Evolutionary conservation across 768 basidiomycete genomes (phyloP).

Genomic region (Tulasnella sp.): DNA sequence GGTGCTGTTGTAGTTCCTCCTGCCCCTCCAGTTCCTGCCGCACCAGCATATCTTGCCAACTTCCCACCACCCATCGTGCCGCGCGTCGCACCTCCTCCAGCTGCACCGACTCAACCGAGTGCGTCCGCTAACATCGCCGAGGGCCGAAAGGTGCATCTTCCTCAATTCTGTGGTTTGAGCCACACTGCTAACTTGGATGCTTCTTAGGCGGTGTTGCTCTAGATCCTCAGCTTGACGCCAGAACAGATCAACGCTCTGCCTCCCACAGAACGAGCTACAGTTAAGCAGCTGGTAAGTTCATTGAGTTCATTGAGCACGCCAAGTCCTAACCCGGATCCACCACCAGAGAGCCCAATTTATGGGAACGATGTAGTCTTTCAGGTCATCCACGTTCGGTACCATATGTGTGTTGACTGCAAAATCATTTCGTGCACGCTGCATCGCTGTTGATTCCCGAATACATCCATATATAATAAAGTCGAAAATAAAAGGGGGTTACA

Average conservation of each 20-base stretch:
- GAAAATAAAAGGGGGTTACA: neutral
- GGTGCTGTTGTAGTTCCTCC: conserved; percentile 26
- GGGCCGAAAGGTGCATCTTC: conserved; percentile 18
- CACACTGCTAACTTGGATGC: conserved; percentile 22
- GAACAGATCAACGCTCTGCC: conserved; percentile 80
- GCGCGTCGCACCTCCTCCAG: conserved; percentile 17
- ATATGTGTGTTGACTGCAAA: neutral
- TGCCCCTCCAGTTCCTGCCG: conserved; percentile 29
- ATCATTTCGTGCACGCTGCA: neutral
- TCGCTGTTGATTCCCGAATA: neutral
- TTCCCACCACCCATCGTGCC: conserved; percentile 16
- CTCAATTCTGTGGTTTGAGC: neutral
- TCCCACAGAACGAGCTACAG: conserved; percentile 66
- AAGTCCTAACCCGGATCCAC: neutral
- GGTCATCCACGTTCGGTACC: neutral
- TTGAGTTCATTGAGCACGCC: neutral
- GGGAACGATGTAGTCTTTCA: neutral
- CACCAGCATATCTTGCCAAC: conserved; percentile 26
- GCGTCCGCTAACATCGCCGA: conserved; percentile 41
- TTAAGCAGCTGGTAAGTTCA: conserved; percentile 62
- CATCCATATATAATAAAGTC: neutral
- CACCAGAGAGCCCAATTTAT: conserved; percentile 14
- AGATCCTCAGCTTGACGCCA: conserved; percentile 71
- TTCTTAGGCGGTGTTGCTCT: conserved; percentile 67
- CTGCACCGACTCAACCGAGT: conserved; percentile 4